Evolutionary conservation across 495 filamentous ascomycete species (phyloP), one percentile per base, ranked within the genome.

Genomic region (Clavariopsis aquatica): DNA sequence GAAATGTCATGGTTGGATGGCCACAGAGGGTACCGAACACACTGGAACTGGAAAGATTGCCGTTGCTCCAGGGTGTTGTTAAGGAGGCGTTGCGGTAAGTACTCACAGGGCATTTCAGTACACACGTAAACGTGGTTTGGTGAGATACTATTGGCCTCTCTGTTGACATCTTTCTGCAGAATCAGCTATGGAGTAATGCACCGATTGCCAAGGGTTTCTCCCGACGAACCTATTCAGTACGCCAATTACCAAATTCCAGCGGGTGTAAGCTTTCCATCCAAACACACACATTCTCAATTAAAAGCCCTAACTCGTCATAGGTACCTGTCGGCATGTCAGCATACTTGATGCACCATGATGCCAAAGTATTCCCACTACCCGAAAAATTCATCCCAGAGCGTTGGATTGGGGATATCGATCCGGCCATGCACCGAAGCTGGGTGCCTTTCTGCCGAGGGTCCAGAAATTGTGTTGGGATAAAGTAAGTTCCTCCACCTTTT

Each of bases 401-500:
- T 1, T 71, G 69, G 69, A 8, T 71, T 38, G 4, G 1, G n/a
- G 51, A 43, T 2, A 23, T 66, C 34, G 41, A 3, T 24, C 51
- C 58, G 19, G 24, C 23, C 2, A 63, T 82, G 24, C 54, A 64
- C 13, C 68, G 71, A 15, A 78, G 75, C 49, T 72, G 78, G 4
- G 73, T 80, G 8, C 62, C 80, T 0, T 85, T 85, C 52, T 72
- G 66, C 12, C 78, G 74, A 56, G 82, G 82, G 0, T 77, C 74
- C 20, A 57, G 82, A 34, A 71, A 68, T 13, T 83, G 82, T 58
- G 53, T 83, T 4, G 81, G 82, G 1, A 64, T 64, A 52, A 64
- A 64, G 61, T 64, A 57, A 29, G 61, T 34, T 28, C 51, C 17
- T 60, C 22, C 1, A 12, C 10, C 17, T 23, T 22, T 3, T 27